phyloP scores from a whole-genome alignment of 345 rosid species.

The Eucalyptus curtisii region DNA sequence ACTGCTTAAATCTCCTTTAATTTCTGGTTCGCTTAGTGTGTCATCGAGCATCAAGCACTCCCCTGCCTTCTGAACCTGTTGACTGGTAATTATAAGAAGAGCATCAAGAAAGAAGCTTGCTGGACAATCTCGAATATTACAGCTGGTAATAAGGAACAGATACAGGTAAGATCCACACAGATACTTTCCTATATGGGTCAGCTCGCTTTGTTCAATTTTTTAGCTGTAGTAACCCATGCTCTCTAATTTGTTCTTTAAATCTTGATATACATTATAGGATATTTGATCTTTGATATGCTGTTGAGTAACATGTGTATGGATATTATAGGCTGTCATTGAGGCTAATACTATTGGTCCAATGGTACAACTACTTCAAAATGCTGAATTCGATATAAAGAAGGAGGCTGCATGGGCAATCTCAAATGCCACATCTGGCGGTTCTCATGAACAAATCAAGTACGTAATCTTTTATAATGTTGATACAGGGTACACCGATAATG shows the following conservation, averaged over 20 bases:
- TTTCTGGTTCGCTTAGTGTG: conserved; percentile 3
- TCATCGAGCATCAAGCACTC: conserved; percentile 22
- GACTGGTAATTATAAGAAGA: conserved; percentile 28
- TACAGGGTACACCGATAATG: neutral
- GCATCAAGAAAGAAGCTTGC: conserved; percentile 46
- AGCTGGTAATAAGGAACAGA: conserved; percentile 42
- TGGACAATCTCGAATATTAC: conserved; percentile 42
- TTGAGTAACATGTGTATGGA: neutral
- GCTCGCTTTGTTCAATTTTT: neutral
- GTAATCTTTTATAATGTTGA: neutral
- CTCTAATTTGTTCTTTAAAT: neutral
- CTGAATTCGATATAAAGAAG: conserved; percentile 52
- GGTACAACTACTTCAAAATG: conserved; percentile 37
- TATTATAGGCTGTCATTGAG: conserved; percentile 29
- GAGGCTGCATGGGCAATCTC: conserved; percentile 58
- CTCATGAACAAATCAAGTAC: conserved; percentile 48
- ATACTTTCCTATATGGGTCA: neutral
- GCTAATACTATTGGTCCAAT: conserved; percentile 29
- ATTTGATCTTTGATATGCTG: neutral
- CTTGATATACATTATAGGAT: neutral
- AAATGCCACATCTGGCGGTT: conserved; percentile 48
- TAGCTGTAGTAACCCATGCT: neutral
- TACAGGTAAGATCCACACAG: neutral
- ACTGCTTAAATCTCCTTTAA: neutral
- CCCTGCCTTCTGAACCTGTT: conserved; percentile 26